A percentile compares a stretch with the other conserved stretches of the same genome.
phyloP scores from a whole-genome alignment of 164 flowering plant species.

The Brasenia schreberi region DNA sequence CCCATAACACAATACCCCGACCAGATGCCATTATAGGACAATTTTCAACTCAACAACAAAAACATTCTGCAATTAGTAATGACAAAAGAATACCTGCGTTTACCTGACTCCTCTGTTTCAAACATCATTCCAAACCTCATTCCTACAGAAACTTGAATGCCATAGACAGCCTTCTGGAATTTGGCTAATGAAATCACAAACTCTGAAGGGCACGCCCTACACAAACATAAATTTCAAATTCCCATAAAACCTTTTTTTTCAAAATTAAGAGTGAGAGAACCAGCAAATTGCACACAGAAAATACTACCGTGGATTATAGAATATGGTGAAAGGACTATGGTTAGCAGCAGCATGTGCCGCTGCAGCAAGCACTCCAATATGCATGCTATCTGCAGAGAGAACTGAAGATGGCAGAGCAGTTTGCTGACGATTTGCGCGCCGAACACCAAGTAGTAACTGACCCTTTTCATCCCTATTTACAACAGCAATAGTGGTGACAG shows the following conservation, averaged over 20 bases:
- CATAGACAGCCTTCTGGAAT: slow-evolving; percentile 61
- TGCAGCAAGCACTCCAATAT: slow-evolving; percentile 98
- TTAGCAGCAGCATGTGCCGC: slow-evolving; percentile 99
- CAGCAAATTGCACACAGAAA: background rate
- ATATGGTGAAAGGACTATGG: slow-evolving; percentile 72
- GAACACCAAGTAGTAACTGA: slow-evolving; percentile 75
- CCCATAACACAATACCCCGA: no score
- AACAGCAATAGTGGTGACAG: background rate
- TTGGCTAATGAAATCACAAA: slow-evolving; percentile 73
- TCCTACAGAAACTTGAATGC: slow-evolving; percentile 72
- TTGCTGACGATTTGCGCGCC: slow-evolving; percentile 90
- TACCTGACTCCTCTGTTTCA: slow-evolving; percentile 95
- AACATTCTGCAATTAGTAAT: background rate
- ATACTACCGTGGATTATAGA: slow-evolving; percentile 83
- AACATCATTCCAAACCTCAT: slow-evolving; percentile 99
- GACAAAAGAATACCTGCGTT: slow-evolving; percentile 56
- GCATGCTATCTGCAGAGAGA: slow-evolving; percentile 98
- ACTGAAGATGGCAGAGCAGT: slow-evolving; percentile 84
- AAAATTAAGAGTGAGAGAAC: background rate
- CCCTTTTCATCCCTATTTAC: slow-evolving; percentile 77
- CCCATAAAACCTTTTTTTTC: background rate
- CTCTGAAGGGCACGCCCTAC: slow-evolving; percentile 89
- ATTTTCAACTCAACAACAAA: background rate
- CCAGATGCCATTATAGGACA: no score
- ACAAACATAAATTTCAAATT: slow-evolving; percentile 1